Evolutionary conservation across 202 grass and related monocot genomes (phyloP), one percentile per base, ranked within the genome.

Genomic region (Zoysia matrella): DNA sequence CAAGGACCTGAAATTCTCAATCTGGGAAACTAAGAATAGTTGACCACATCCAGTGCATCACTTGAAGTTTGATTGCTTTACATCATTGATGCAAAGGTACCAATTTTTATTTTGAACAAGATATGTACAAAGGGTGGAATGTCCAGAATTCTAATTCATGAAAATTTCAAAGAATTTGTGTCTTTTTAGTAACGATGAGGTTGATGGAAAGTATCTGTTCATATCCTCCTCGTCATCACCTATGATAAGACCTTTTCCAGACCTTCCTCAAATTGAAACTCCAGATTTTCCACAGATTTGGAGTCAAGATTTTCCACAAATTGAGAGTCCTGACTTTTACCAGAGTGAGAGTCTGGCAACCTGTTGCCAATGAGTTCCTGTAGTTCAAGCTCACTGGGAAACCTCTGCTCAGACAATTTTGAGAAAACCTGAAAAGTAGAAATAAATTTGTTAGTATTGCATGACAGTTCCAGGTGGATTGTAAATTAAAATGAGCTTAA

Each of bases 371-470:
- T 91, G 70, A 95, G 73, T 74, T 95, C 83, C 67, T 49, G 84
- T 67, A 95, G 61, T 90, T 98, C 92, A 87, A 90, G 60, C 77
- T 98, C 95, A n/a, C 92, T 83, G 47, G 92, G 92, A 80, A 98
- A 98, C 74, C 95, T 93, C 76, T 88, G 92, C 65, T 95, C 22
- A 22, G 22, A 22, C 22, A 22, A 22, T 22, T 22, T 22, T 22
- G 22, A 22, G 22, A 22, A 22, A 76, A 98, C 92, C 95, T 98
- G 82, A 81, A 93, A 82, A 47, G 75, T 54, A 69, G 60, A 75
- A 54, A 67, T 3, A 60, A 69, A 51, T 11, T 78, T 18, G 65
- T 7, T 77, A 82, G 53, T 40, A 65, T 86, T 72, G 47, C 30
- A 52, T 44, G 47, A 73, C 11, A 49, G 36, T 36, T 68, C 41